Base-by-base conservation (phyloP, 2,329 filamentous ascomycete species). In the Teratosphaeria nubilosa region DNA sequence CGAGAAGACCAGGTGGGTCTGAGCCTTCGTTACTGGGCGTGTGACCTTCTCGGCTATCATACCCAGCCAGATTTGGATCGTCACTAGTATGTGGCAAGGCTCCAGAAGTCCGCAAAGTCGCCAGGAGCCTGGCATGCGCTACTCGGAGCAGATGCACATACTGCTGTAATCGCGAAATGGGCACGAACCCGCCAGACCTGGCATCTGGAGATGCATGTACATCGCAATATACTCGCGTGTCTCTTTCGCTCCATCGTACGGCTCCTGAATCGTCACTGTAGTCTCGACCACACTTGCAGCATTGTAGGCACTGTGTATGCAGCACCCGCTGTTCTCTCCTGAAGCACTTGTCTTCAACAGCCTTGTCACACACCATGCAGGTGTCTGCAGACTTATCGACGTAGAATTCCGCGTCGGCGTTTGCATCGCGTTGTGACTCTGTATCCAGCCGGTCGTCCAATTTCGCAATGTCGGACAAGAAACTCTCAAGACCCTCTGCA, bases 341-440 rank as follows among this genome's bases (percentile, higher is more conserved):
- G 61, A 89, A 84, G 72, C 94, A 99, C 71, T 95, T 92, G 70
- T 97, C 92, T 70, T 99, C 94, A 57, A 99, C 92, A 10, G 94
- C 89, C 64, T 91, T 87, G 61, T 85, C 82, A 74, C 94, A 99
- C 25, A 82, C 75, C 4, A 82, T 79, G 70, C 94, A 99, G 62
- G 94, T 88, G 72, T 99, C 94, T 10, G 77, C 76, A 61, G 70
- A 75, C 62, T 74, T 73, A 50, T 75, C 74, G 24, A 79, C 74
- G 53, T 76, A 76, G 2, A 71, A 61, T 24, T 74, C 72, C 25
- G 74, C 70, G 57, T 77, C 76, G 22, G 70, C 70, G 24, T 66
- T 68, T 27, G 73, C 70, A 58, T 79, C 76, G 34, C 68, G 70
- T 50, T 71, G 82, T 64, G 82, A 80, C 59, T 94, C 88, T 59